Evolutionary conservation across 257 asterid species (phyloP), one percentile per base, ranked within the genome.

Genomic region (Penstemon eatonii): DNA sequence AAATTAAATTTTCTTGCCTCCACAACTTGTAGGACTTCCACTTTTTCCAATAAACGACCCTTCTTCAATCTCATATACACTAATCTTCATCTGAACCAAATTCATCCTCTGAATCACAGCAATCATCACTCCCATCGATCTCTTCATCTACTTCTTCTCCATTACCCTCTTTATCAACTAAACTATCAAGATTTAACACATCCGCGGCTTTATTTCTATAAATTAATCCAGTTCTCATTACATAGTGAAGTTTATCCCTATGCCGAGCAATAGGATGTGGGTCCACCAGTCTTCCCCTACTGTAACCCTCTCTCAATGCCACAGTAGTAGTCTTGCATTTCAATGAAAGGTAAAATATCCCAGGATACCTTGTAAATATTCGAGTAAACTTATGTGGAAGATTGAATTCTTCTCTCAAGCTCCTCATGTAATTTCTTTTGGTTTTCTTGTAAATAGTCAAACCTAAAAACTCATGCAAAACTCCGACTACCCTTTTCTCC

Each of bases 401-500:
- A 71, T 85, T 82, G 66, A 90, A 54, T 42, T 90, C 96, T 75
- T 90, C 96, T 71, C 97, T 87, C 86, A 90, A 73, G 64, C 90
- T 45, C 86, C 97, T 85, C 79, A 93, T 69, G 82, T 90, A 88
- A 78, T 93, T 93, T 69, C 96, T 87, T 82, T 82, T 93, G 0
- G 99, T 93, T 77, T 90, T 93, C 89, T 88, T 88, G 86, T 90
- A 82, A 13, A 90, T 66, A 45, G 95, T 87, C 83, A 93, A 75
- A 75, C 85, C 65, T 73, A 93, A 74, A 61, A 88, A 76, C 79
- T 93, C 99, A 38, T 90, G 99, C 60, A 93, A 75, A 66, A 93
- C 92, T 10, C 99, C 97, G 8, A 88, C 96, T 11, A 93, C 96
- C 78, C 99, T 76, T 72, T 90, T 93, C 91, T 93, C 99, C 96